Conservation (phyloP, 2,329 filamentous ascomycete genomes). For the Sporothrix protearum region DNA sequence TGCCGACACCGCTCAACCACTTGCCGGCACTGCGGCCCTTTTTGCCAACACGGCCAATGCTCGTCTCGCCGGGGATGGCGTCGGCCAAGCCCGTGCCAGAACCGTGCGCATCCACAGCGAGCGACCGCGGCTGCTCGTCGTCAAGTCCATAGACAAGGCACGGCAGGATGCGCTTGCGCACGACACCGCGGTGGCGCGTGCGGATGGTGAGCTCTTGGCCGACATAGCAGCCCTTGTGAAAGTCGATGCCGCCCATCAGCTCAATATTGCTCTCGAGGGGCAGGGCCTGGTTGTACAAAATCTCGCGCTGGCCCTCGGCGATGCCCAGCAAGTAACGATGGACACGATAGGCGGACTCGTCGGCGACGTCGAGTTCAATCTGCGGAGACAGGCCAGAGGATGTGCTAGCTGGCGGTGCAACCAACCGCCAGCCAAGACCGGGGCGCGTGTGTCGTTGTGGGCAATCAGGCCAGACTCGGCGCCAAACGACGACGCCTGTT, state of each 20-base stretch:
- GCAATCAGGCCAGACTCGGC: conserved; percentile 33
- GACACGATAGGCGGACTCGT: conserved; percentile 64
- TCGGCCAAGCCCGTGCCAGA: conserved; percentile 36
- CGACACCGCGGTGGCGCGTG: conserved; percentile 89
- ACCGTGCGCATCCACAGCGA: conserved; percentile 45
- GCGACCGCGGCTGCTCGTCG: conserved; percentile 35
- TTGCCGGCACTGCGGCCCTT: conserved; percentile 73
- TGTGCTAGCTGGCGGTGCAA: conserved; percentile 31
- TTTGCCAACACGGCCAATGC: conserved; percentile 51
- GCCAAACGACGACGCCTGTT: neutral
- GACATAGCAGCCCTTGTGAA: conserved; percentile 93
- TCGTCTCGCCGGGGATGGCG: conserved; percentile 44
- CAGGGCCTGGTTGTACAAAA: conserved; percentile 65
- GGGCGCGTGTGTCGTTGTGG: conserved; percentile 54
- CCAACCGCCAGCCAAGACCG: conserved; percentile 52
- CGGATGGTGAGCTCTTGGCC: conserved; percentile 96
- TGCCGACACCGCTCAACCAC: conserved; percentile 70
- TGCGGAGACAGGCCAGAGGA: conserved; percentile 11
- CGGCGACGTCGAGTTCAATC: conserved; percentile 20
- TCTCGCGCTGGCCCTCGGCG: conserved; percentile 78
- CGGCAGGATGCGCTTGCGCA: conserved; percentile 84
- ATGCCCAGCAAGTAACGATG: conserved; percentile 77
- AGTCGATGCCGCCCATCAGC: conserved; percentile 79
- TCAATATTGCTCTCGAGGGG: conserved; percentile 91
- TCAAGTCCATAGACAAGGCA: conserved; percentile 63